Evolutionary conservation across 2,329 filamentous ascomycete genomes (phyloP).

Genomic region (Berkeleyomyces rouxiae): DNA sequence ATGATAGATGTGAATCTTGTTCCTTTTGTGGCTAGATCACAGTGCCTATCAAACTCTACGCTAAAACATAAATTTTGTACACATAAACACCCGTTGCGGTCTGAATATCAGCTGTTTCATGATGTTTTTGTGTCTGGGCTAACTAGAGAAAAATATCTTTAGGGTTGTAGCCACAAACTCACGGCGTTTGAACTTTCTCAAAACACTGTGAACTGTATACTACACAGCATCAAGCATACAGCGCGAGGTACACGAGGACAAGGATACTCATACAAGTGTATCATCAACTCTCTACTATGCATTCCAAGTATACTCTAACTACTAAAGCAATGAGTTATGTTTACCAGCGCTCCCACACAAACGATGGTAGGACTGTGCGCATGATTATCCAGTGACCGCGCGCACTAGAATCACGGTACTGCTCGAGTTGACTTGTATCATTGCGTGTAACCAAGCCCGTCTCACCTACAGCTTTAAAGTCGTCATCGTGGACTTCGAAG

Average conservation of each 20-base stretch:
- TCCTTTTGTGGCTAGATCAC: neutral
- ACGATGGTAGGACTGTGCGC: slow-evolving; percentile 60
- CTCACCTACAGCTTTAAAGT: slow-evolving; percentile 29
- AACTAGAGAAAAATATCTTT: neutral
- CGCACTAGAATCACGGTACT: slow-evolving; percentile 61
- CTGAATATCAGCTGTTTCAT: neutral
- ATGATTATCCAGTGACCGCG: slow-evolving; percentile 84
- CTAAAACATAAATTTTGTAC: neutral
- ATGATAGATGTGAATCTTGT: neutral
- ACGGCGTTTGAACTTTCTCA: neutral
- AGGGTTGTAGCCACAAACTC: neutral
- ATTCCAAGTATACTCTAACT: neutral
- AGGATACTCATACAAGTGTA: no score
- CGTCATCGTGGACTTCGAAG: slow-evolving; percentile 45
- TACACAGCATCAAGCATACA: neutral
- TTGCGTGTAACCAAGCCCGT: slow-evolving; percentile 41
- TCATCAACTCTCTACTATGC: neutral
- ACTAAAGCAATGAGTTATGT: neutral
- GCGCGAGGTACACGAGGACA: neutral
- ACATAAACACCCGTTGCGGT: neutral
- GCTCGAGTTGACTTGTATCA: slow-evolving; percentile 48
- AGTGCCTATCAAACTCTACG: neutral
- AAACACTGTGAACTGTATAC: neutral
- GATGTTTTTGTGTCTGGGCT: neutral
- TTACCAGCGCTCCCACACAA: slow-evolving; percentile 81